Conservation (phyloP, 2,329 filamentous ascomycete species). For the Cladosporium sp. region DNA sequence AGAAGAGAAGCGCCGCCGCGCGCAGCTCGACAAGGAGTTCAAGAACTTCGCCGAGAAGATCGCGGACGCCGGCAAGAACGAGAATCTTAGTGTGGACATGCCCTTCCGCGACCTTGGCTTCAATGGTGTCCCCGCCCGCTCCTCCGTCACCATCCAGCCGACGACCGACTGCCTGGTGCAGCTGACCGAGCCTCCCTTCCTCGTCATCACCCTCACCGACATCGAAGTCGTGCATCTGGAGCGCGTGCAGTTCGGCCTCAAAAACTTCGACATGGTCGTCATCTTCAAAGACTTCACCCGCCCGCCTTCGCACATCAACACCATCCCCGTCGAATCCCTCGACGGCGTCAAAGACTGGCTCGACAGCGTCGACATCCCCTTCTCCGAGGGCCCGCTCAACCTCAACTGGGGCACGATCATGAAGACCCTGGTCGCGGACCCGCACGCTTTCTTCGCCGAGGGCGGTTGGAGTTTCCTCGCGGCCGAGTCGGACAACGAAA, state of each 20-base stretch:
- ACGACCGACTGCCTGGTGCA: slow-evolving; percentile 97
- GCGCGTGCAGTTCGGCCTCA: slow-evolving; percentile 89
- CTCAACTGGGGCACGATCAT: slow-evolving; percentile 99
- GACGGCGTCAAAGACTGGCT: slow-evolving; percentile 98
- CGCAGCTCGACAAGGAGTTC: slow-evolving; percentile 93
- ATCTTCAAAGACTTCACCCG: slow-evolving; percentile 96
- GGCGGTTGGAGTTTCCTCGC: slow-evolving; percentile 93
- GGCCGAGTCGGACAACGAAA: slow-evolving; percentile 82
- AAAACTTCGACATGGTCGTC: slow-evolving; percentile 98
- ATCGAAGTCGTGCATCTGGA: slow-evolving; percentile 96
- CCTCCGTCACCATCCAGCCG: slow-evolving; percentile 91
- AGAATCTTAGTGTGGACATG: slow-evolving; percentile 90
- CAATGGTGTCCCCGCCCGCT: slow-evolving; percentile 91
- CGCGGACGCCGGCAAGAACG: slow-evolving; percentile 86
- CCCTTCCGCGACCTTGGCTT: slow-evolving; percentile 95
- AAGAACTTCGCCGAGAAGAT: slow-evolving; percentile 97
- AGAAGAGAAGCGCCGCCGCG: slow-evolving; percentile 84
- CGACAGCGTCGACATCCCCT: slow-evolving; percentile 91
- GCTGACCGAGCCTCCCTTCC: slow-evolving; percentile 92
- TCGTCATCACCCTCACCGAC: slow-evolving; percentile 90
- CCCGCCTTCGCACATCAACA: slow-evolving; percentile 92
- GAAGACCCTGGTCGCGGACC: slow-evolving; percentile 94
- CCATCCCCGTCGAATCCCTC: slow-evolving; percentile 90
- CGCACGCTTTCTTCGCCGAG: slow-evolving; percentile 90
- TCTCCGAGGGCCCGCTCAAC: slow-evolving; percentile 90